These are phyloP conservation scores for Dipteronia sinensis DNA, from an alignment of 345 rosid genomes.

Conservation along the genomic window DNA sequence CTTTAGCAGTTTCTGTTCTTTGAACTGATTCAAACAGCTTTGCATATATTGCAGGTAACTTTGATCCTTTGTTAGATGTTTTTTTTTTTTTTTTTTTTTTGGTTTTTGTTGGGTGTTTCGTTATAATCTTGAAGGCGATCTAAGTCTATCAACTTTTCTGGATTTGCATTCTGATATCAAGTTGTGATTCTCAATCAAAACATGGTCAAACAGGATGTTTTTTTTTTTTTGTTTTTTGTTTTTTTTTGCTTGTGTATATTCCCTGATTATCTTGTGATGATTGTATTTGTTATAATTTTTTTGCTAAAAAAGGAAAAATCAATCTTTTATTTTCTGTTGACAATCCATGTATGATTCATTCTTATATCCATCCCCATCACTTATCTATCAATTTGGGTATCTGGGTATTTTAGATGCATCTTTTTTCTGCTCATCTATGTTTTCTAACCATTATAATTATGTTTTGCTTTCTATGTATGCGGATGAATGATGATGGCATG, in stretches of 20 bases:
- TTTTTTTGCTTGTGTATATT: background rate
- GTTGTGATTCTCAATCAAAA: background rate
- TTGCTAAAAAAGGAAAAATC: too few species aligned
- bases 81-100: slow-evolving; percentile 5
- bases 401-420: slow-evolving; percentile 15
- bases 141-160: slow-evolving; percentile 3
- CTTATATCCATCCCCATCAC: background rate
- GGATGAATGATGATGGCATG: background rate
- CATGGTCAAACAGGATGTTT: slow-evolving; percentile 5
- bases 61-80: slow-evolving; percentile 12
- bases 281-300: background rate
- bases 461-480: background rate
- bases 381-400: background rate
- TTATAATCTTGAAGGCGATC: slow-evolving; percentile 13
- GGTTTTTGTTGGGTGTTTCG: background rate
- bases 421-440: background rate
- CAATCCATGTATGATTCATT: background rate
- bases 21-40: slow-evolving; percentile 13
- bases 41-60: slow-evolving; percentile 31
- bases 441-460: background rate
- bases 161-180: background rate
- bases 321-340: too few species aligned
- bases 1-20: slow-evolving; percentile 14
- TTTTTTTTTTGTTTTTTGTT: background rate
- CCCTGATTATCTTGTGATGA: background rate